Evolutionary conservation across 1,284 basidiomycete species (phyloP), one percentile per base, ranked within the genome.

Genomic region (Malassezia furfur): DNA sequence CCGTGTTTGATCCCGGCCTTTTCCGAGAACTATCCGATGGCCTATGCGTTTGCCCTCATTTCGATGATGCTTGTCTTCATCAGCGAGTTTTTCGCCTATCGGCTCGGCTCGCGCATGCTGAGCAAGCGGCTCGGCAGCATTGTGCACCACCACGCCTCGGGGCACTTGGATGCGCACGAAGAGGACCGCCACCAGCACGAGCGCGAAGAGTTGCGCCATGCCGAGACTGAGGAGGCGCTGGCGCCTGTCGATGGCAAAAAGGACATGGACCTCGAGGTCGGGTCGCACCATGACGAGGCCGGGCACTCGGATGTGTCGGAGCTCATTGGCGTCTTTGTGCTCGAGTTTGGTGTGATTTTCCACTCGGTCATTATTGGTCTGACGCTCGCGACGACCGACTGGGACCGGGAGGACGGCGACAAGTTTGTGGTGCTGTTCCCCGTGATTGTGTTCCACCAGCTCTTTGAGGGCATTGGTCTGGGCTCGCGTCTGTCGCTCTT

Each of bases 291-390:
- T 1, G 12, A 47, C 15, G 21, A 44, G 9, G 50, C 37, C 34
- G 34, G 2, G 0, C 12, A 21, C 19, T 21, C 10, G 17, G 37
- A n/a, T 0, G 41, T 80, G 0, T 84, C 87, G 1, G 89, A 96
- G 75, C 79, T 94, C 46, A 79, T 96, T 43, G 91, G 90, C 19
- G 80, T 91, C 40, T 84, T 81, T 39, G 89, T 91, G 60, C 79
- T 93, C 56, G 89, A 83, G 74, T 93, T 96, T 67, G 94, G 93
- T 67, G 88, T 96, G 46, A 77, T 91, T 12, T 79, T 98, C 59
- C 91, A 94, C 46, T 75, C 76, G 68, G 72, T 96, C 39, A 81
- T 98, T 63, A 90, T 98, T 65, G 93, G 93, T 1, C 78, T 98
- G 22, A 96, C 93, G 0, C 83, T 98, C 44, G 91, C 90, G 19